A percentile compares a stretch with the other conserved stretches of the same genome.
These are phyloP conservation scores for Piromyces sp. DNA, from an alignment of 192 early-diverging fungal genomes.

Conservation along the genomic window DNA sequence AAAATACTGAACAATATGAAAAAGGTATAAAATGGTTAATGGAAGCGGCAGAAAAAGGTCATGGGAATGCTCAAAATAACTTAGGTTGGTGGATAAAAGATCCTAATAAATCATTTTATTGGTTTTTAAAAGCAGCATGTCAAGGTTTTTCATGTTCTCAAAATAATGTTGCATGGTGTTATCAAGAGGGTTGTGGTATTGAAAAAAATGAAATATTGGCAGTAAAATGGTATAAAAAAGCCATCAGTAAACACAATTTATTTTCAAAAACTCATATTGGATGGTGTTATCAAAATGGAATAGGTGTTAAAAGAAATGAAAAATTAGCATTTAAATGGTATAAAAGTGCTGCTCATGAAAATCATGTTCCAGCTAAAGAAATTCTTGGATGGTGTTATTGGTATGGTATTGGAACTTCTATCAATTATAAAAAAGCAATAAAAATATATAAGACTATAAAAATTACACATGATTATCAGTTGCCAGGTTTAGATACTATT, in stretches of 20 bases:
- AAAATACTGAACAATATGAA: constrained; percentile 23
- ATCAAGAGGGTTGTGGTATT: constrained; percentile 30
- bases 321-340: constrained; percentile 39
- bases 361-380: constrained; percentile 33
- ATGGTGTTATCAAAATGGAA: constrained; percentile 32
- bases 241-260: neutral
- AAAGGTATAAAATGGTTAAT: constrained; percentile 53
- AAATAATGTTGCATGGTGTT: constrained; percentile 30
- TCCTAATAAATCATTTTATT: constrained; percentile 15
- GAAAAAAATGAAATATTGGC: constrained; percentile 18
- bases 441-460: neutral
- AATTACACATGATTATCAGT: neutral
- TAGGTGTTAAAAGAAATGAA: constrained; percentile 25
- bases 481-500: neutral
- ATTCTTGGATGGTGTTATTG: constrained; percentile 40
- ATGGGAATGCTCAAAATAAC: constrained; percentile 50
- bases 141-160: constrained; percentile 28
- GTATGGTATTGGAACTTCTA: constrained; percentile 27
- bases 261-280: neutral
- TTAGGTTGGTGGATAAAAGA: constrained; percentile 20
- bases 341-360: constrained; percentile 25
- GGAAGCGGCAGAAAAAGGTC: constrained; percentile 33
- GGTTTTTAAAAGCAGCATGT: constrained; percentile 24
- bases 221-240: constrained; percentile 15
- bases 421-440: neutral